Conservation (phyloP, 2,329 filamentous ascomycete species). For the Huntiella bhutanensis region DNA sequence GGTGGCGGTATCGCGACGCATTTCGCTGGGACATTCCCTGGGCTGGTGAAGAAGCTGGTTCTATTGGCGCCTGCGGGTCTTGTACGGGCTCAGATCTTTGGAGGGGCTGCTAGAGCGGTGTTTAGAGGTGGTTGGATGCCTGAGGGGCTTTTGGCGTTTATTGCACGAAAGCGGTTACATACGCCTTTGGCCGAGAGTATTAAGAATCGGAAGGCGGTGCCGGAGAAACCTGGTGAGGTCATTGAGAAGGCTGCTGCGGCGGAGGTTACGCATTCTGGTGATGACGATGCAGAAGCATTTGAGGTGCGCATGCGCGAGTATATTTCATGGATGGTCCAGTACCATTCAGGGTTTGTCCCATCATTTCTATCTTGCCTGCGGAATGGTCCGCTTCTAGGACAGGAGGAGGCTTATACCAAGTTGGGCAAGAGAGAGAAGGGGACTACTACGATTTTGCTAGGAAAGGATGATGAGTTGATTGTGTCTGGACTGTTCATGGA, state of each 20-base stretch:
- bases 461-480: constrained; percentile 32
- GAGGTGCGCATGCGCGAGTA: constrained; percentile 29
- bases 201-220: constrained; percentile 11
- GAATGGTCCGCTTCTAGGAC: constrained; percentile 32
- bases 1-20: constrained; percentile 61
- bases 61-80: constrained; percentile 66
- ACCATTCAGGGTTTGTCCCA: constrained; percentile 38
- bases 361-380: constrained; percentile 40
- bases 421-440: constrained; percentile 24
- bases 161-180: constrained; percentile 30
- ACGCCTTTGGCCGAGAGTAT: constrained; percentile 27
- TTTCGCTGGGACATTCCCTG: constrained; percentile 55
- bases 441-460: constrained; percentile 33
- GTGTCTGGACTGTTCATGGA: constrained; percentile 28
- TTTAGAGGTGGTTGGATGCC: constrained; percentile 38
- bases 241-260: constrained; percentile 18
- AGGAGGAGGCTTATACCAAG: constrained; percentile 30
- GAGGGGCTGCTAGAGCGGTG: constrained; percentile 27
- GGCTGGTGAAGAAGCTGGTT: constrained; percentile 49
- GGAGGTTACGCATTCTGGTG: constrained; percentile 19
- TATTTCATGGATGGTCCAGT: constrained; percentile 37
- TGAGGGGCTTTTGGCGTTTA: constrained; percentile 27
- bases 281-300: constrained; percentile 18
- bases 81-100: constrained; percentile 38
- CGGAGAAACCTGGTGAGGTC: constrained; percentile 6